phyloP scores from a whole-genome alignment of 148 eudicot genomes.

The Cornus suecica region DNA sequence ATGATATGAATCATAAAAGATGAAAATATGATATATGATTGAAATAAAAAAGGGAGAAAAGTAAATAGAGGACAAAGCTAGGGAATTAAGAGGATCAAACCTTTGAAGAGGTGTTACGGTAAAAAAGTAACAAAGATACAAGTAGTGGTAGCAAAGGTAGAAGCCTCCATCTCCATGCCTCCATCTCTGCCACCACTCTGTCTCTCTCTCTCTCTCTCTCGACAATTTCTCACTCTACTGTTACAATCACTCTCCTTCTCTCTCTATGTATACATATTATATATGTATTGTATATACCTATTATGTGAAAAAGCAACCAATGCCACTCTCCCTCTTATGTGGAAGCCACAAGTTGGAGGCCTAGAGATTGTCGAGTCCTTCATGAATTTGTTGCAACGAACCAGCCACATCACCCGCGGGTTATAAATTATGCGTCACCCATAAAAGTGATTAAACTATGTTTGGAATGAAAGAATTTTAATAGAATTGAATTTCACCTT shows the following conservation, averaged over 20 bases:
- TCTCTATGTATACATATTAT: no score
- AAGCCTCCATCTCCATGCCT: constrained; percentile 42
- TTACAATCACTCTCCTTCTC: constrained; percentile 12
- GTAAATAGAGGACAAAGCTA: not conserved
- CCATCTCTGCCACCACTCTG: constrained; percentile 32
- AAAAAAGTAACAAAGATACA: constrained; percentile 45
- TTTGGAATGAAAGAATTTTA: no score
- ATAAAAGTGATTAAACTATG: no score
- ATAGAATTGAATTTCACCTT: no score
- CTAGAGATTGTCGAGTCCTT: no score
- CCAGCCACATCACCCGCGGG: no score
- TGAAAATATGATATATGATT: not conserved
- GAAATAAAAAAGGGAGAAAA: not conserved
- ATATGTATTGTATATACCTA: no score
- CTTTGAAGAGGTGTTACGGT: constrained; percentile 42
- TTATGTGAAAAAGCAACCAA: not conserved
- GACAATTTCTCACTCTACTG: no score
- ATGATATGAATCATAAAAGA: not conserved
- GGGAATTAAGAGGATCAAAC: constrained; percentile 26
- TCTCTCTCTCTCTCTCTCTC: constrained; percentile 18
- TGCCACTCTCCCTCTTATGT: not conserved
- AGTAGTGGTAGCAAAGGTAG: constrained; percentile 47
- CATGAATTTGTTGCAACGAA: no score
- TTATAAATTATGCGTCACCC: no score
- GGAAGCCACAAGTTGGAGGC: not conserved